Percentiles rank a stretch among this genome's conserved stretches.
Evolutionary conservation across 805 yeast genomes (phyloP).

Genomic region (Clavispora santaluciae): DNA sequence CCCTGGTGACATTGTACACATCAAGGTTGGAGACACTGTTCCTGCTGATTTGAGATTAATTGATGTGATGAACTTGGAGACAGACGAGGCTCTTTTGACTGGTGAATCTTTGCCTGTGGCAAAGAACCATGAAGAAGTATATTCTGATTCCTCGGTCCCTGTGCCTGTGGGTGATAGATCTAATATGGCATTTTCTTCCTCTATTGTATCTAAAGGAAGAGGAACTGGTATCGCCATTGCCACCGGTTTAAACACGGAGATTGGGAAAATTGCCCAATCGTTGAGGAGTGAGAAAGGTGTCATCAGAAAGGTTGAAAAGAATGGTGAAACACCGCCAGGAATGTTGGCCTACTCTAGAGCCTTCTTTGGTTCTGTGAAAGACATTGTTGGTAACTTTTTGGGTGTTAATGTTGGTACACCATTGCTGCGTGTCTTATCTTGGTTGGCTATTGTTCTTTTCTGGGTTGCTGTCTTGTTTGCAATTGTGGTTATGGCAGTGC

Average conservation of each 20-base stretch:
- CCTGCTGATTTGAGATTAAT: constrained; percentile 69
- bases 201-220: constrained; percentile 69
- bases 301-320: constrained; percentile 36
- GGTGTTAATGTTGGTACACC: constrained; percentile 83
- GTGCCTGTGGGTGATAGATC: constrained; percentile 70
- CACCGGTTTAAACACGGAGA: constrained; percentile 70
- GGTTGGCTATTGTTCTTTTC: constrained; percentile 70
- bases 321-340: constrained; percentile 39
- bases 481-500: constrained; percentile 81
- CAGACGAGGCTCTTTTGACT: constrained; percentile 63
- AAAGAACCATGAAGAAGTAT: constrained; percentile 44
- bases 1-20: constrained; percentile 65
- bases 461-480: constrained; percentile 81
- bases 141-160: constrained; percentile 21
- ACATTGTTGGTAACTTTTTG: constrained; percentile 60
- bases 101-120: constrained; percentile 65
- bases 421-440: constrained; percentile 66
- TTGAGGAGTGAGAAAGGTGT: constrained; percentile 29
- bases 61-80: constrained; percentile 58
- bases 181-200: constrained; percentile 67
- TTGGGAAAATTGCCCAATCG: constrained; percentile 60
- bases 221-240: constrained; percentile 63
- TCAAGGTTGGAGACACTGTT: constrained; percentile 67
- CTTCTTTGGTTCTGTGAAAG: constrained; percentile 42
- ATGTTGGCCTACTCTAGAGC: constrained; percentile 45